These are phyloP conservation scores for Leucocoprinus leucothites DNA, from an alignment of 768 basidiomycete species.

Conservation along the genomic window DNA sequence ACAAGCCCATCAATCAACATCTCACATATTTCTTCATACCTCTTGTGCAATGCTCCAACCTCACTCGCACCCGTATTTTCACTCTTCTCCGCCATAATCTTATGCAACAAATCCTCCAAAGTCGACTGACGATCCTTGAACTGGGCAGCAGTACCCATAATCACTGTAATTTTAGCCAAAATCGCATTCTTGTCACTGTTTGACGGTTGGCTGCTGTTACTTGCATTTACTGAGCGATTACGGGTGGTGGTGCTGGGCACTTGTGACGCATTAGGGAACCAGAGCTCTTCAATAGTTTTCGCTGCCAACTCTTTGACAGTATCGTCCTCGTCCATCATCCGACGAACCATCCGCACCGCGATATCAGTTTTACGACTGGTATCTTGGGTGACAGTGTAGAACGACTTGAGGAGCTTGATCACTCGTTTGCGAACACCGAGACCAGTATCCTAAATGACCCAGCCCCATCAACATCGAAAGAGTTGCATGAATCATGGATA, in stretches of 20 bases:
- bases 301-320: slow-evolving; percentile 90
- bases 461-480: neutral
- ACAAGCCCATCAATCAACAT: slow-evolving; percentile 84
- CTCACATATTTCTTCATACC: slow-evolving; percentile 83
- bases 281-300: slow-evolving; percentile 87
- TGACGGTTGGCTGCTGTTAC: slow-evolving; percentile 15
- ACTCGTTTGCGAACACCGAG: slow-evolving; percentile 92
- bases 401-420: slow-evolving; percentile 87
- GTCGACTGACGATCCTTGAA: slow-evolving; percentile 84
- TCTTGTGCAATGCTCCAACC: slow-evolving; percentile 49
- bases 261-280: slow-evolving; percentile 54
- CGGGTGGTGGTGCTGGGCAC: slow-evolving; percentile 35
- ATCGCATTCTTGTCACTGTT: slow-evolving; percentile 51
- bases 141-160: slow-evolving; percentile 81
- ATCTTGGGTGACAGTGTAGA: slow-evolving; percentile 67
- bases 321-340: slow-evolving; percentile 93
- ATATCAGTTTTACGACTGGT: slow-evolving; percentile 70
- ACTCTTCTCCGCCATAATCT: slow-evolving; percentile 75
- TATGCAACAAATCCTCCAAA: slow-evolving; percentile 81
- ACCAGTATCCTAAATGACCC: slow-evolving; percentile 74
- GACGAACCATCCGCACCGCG: slow-evolving; percentile 72
- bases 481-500: neutral
- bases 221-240: slow-evolving; percentile 21
- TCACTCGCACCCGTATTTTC: slow-evolving; percentile 34
- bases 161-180: slow-evolving; percentile 67